Evolutionary conservation across 2,329 filamentous ascomycete genomes (phyloP), one percentile per base, ranked within the genome.

Genomic region (Talaromyces rugulosus): DNA sequence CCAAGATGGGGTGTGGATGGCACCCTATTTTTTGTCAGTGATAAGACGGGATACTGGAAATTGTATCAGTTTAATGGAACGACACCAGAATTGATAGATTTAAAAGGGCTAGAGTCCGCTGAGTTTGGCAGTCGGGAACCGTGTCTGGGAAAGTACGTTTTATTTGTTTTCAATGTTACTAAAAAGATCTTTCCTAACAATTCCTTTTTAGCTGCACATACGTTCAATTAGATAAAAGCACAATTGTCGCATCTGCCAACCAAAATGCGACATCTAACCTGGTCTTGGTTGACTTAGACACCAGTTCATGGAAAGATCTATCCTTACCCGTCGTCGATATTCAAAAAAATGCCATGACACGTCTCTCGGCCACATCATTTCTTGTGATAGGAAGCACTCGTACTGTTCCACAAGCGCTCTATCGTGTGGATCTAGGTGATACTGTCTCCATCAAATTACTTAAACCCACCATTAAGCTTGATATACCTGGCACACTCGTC

Each of bases 1-100:
- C 81, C 82, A 9, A 76, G 78, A 65, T 85, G 83, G 83, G 76
- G 77, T 4, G 69, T 75, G 0, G 81, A 84, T 67, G 81, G 79
- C 1, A 73, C 71, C 8, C 66, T 85, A 2, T 83, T 81, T 63
- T 85, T 81, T 65, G 74, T 74, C 2, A 80, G 79, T 58, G 83
- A 85, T 67, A 69, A 67, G 1, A 76, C 71, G 2, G 78, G 79
- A 1, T 83, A 78, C 62, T 80, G 81, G 61, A 80, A 82, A 62
- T 69, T 85, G 9, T 83, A 80, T 64, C 58, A 36, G 6, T 59
- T 72, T 73, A 2, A 70, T 77, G 18, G 1, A 63, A 9, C 4
- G 5, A 14, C 67, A 5, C 61, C 70, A 3, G 60, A 69, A 8
- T 66, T 74, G 0, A 61, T 83, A 8, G 61, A 65, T 3, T 61